Base-by-base conservation (phyloP, 441 rosid genomes). In the Biscutella laevigata region DNA sequence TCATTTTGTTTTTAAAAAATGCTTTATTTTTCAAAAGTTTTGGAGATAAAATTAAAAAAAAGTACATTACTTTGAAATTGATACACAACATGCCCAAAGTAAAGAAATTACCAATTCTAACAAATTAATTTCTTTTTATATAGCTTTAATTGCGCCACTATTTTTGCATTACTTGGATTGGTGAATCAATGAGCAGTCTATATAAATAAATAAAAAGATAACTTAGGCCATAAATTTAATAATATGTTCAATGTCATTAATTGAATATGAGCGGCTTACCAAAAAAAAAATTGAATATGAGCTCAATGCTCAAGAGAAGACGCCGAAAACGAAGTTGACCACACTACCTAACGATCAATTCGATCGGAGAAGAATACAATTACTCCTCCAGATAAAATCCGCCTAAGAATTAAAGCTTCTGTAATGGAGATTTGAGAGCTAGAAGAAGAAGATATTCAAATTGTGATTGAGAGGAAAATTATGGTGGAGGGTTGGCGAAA, bases 401-500 rank as follows among this genome's bases (percentile, higher is more conserved):
- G 12, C 15, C 24, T 20, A 51, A 8, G 20, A 24, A 16, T 20
- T 16, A 38, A 52, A 6, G 38, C 53, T 63, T 59, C 17, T 59
- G 44, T 53, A 66, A 66, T 59, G 66, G 44, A 32, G 51, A 52
- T 39, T 67, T 67, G 62, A 66, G 21, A 3, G 38, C 15, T 41
- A 35, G 43, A 47, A 28, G 59, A 39, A 22, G 34, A 53, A 46
- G 35, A 39, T 22, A 60, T 34, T 37, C 32, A 34, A 20, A 8
- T 5, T 14, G 34, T 22, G 27, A 32, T 16, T 44, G 15, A 20
- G 43, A 45, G 48, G 61, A 12, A 21, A 49, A 57, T 0, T 37
- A 69, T 66, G 74, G 47, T 70, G 80, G 75, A 69, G 36, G 83
- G 78, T n/a, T 81, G 87, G 95, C 77, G 82, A 64, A 82, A 77